Evolutionary conservation across 2,329 filamentous ascomycete species (phyloP).

Genomic region (Colletotrichum sp.): DNA sequence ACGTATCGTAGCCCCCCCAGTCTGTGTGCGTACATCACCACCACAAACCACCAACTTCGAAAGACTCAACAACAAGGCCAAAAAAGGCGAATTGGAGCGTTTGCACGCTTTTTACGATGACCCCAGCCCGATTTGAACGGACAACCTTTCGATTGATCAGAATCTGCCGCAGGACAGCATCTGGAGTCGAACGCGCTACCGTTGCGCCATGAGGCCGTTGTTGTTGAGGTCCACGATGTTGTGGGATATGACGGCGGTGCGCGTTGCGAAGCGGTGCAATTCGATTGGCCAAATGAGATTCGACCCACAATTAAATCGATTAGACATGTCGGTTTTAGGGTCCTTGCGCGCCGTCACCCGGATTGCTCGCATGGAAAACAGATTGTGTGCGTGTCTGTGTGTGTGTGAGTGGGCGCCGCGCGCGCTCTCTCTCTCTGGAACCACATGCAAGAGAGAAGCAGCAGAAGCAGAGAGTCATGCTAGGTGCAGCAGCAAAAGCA

Average conservation of each 20-base stretch:
- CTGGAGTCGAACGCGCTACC: constrained; percentile 22
- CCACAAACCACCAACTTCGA: background rate
- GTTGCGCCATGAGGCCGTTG: constrained; percentile 14
- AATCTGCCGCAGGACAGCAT: background rate
- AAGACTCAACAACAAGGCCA: background rate
- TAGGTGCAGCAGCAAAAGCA: background rate
- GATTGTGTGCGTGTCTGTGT: background rate
- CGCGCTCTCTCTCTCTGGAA: background rate
- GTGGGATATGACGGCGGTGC: background rate
- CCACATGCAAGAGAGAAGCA: background rate
- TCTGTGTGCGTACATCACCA: background rate
- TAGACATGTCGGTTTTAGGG: background rate
- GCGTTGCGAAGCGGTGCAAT: background rate
- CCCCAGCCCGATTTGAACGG: constrained; percentile 18
- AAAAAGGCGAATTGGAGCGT: background rate
- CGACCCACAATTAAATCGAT: background rate
- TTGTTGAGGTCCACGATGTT: rapidly evolving
- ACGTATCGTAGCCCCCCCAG: background rate
- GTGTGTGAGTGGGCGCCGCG: background rate
- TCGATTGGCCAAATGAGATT: background rate
- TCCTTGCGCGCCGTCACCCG: background rate
- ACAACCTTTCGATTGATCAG: constrained; percentile 18
- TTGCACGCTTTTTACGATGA: background rate
- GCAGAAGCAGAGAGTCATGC: background rate
- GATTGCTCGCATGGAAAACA: background rate